Conservation (phyloP, 495 filamentous ascomycete species). For the Hypomontagnella submonticulosa region DNA sequence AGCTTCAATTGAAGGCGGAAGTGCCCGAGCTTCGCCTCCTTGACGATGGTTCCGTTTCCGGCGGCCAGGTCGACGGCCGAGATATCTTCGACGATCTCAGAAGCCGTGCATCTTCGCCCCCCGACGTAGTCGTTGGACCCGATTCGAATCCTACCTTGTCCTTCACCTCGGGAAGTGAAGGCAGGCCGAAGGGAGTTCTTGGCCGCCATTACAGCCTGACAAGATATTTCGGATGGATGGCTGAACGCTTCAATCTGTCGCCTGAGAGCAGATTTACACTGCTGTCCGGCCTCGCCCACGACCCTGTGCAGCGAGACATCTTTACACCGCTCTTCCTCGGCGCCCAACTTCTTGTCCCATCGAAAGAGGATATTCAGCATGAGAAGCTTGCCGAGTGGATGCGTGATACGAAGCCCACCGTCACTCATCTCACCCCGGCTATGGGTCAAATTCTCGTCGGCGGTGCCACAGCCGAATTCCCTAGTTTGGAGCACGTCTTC, state of each 20-base stretch:
- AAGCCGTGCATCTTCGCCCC: constrained; percentile 64
- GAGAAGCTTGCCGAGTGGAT: constrained; percentile 95
- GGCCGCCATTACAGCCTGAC: constrained; percentile 89
- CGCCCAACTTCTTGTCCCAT: constrained; percentile 82
- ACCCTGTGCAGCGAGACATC: constrained; percentile 72
- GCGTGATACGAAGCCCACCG: constrained; percentile 77
- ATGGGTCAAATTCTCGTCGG: constrained; percentile 97
- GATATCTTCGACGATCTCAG: constrained; percentile 72
- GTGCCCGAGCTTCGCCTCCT: constrained; percentile 80
- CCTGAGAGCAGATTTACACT: constrained; percentile 84
- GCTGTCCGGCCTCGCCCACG: constrained; percentile 86
- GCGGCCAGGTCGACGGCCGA: constrained; percentile 70
- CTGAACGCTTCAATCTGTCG: constrained; percentile 78
- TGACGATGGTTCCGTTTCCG: constrained; percentile 77
- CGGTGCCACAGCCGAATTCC: constrained; percentile 80
- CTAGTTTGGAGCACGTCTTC: constrained; percentile 81
- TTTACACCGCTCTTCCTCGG: constrained; percentile 94
- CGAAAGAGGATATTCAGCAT: constrained; percentile 86
- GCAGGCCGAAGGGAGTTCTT: constrained; percentile 87
- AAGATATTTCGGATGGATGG: constrained; percentile 95
- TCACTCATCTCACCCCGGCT: constrained; percentile 92
- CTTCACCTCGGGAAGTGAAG: constrained; percentile 90
- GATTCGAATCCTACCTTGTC: constrained; percentile 85
- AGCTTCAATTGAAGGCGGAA: constrained; percentile 77
- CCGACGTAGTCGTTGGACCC: constrained; percentile 86